Conservation (phyloP, 2,329 filamentous ascomycete species). For the Cytospora schulzeri region DNA sequence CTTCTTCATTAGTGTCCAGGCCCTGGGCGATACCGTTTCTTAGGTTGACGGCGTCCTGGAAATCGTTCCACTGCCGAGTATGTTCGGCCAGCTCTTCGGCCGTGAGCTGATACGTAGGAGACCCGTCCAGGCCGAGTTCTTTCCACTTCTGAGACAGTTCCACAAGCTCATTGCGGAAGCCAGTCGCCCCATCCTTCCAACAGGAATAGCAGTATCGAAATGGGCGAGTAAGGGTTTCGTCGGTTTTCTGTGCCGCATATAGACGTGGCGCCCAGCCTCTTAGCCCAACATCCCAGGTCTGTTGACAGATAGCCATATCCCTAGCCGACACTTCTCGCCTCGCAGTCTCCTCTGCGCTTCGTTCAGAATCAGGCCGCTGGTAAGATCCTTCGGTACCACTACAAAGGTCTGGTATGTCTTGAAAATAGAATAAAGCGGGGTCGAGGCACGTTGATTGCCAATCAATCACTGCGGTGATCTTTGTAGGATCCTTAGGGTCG, state of each 20-base stretch:
- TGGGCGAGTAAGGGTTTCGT: neutral
- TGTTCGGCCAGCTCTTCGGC: slow-evolving; percentile 3
- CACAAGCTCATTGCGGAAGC: neutral
- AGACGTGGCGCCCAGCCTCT: neutral
- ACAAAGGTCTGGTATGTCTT: slow-evolving; percentile 2
- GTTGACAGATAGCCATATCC: neutral
- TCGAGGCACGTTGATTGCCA: slow-evolving; percentile 6
- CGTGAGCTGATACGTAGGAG: neutral
- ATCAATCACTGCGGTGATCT: slow-evolving; percentile 5
- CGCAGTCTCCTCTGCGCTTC: neutral
- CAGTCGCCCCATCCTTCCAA: neutral
- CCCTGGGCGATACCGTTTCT: neutral
- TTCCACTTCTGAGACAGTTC: neutral
- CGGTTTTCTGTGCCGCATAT: neutral
- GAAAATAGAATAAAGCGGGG: slow-evolving; percentile 1
- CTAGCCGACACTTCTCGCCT: neutral
- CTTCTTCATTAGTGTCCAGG: neutral
- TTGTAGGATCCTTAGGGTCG: neutral
- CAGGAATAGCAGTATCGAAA: neutral
- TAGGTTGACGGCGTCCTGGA: slow-evolving; percentile 1
- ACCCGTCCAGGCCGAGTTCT: neutral
- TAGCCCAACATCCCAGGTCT: neutral
- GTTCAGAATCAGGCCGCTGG: neutral
- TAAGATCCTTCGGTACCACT: neutral
- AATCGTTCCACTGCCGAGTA: neutral